A percentile compares a stretch with the other conserved stretches of the same genome.
These are phyloP conservation scores for Solanum rostratum DNA, from an alignment of 257 asterid species.

Conservation along the genomic window DNA sequence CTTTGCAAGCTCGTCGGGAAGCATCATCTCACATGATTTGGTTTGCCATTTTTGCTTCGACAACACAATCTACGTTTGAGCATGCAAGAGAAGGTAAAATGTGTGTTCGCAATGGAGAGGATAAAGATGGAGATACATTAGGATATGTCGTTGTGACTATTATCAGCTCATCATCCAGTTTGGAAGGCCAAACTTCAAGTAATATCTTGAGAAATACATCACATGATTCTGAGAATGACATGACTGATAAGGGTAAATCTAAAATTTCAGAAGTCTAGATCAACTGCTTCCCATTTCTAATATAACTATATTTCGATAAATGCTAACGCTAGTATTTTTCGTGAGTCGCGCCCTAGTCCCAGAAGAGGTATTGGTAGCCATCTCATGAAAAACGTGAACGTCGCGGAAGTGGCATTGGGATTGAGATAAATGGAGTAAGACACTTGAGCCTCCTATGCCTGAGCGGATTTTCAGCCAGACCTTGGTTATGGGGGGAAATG, in stretches of 20 bases:
- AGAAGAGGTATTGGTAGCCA: slow-evolving; percentile 39
- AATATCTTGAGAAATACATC: neutral
- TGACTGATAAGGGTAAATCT: slow-evolving; percentile 2
- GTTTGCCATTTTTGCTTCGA: too few species aligned
- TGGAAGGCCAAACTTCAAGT: neutral
- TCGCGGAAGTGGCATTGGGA: slow-evolving; percentile 41
- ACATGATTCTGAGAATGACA: neutral
- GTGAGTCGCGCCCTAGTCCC: slow-evolving; percentile 31
- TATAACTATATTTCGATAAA: slow-evolving; percentile 20
- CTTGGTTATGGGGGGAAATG: slow-evolving; percentile 24
- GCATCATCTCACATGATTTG: too few species aligned
- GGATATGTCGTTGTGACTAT: neutral
- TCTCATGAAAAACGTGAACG: slow-evolving; percentile 41
- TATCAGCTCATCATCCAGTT: slow-evolving; percentile 10
- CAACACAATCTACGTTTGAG: too few species aligned
- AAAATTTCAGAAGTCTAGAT: slow-evolving; percentile 9
- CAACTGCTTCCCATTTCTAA: neutral
- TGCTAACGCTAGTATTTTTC: slow-evolving; percentile 15
- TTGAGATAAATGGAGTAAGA: slow-evolving; percentile 1
- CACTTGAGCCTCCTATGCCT: neutral
- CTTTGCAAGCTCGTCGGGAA: neutral
- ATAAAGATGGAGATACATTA: neutral
- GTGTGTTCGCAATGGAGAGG: slow-evolving; percentile 2
- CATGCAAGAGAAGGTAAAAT: neutral
- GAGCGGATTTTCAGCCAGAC: slow-evolving; percentile 10